Evolutionary conservation across 2,329 filamentous ascomycete species (phyloP).

Genomic region (Stachybotrys chartarum): DNA sequence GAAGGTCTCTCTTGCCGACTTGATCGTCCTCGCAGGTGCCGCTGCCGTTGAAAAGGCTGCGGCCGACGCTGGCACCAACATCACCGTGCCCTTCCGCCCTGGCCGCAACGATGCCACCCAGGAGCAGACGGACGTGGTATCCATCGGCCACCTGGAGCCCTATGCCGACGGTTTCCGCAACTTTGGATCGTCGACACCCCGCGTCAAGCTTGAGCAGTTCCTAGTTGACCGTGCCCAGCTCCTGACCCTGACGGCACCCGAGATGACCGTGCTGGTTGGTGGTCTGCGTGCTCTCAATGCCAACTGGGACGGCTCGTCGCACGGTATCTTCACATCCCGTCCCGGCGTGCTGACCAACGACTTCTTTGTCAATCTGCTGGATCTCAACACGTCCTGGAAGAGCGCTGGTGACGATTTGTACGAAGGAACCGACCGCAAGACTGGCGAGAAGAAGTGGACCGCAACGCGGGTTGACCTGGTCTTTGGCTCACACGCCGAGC

Average conservation of each 20-base stretch:
- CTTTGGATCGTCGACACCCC: conserved; percentile 47
- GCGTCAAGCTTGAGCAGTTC: conserved; percentile 59
- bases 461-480: conserved; percentile 63
- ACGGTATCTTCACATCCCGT: conserved; percentile 61
- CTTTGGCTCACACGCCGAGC: conserved; percentile 67
- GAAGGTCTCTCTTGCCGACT: conserved; percentile 70
- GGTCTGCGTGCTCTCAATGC: conserved; percentile 62
- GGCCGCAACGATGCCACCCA: conserved; percentile 66
- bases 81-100: conserved; percentile 63
- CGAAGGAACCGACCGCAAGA: conserved; percentile 58
- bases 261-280: conserved; percentile 64
- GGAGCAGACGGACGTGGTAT: conserved; percentile 58
- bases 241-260: conserved; percentile 62
- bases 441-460: conserved; percentile 59
- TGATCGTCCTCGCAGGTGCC: conserved; percentile 67
- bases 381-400: conserved; percentile 52
- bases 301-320: conserved; percentile 63
- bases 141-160: conserved; percentile 52
- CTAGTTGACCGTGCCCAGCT: conserved; percentile 67
- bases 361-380: conserved; percentile 75
- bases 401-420: conserved; percentile 46
- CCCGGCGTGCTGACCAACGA: conserved; percentile 69
- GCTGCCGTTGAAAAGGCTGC: conserved; percentile 69
- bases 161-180: conserved; percentile 72
- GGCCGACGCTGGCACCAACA: conserved; percentile 32